phyloP scores from a whole-genome alignment of 2,329 filamentous ascomycete genomes.

The Albophoma yamanashiensis region DNA sequence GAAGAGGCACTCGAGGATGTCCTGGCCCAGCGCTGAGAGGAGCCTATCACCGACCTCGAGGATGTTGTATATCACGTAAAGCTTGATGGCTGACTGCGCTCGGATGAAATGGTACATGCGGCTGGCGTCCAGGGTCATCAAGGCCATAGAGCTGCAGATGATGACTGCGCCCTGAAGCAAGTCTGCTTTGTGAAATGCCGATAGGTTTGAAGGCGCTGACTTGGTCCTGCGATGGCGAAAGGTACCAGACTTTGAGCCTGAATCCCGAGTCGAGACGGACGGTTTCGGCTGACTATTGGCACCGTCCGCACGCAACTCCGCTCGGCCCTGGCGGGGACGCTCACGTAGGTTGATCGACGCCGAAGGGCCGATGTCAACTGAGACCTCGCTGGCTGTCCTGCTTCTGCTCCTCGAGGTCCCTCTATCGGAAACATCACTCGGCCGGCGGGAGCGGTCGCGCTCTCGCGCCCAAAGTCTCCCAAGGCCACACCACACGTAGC shows the following conservation, averaged over 20 bases:
- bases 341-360: constrained; percentile 4
- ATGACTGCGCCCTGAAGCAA: constrained; percentile 85
- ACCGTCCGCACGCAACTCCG: neutral
- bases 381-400: constrained; percentile 16
- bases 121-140: constrained; percentile 90
- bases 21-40: constrained; percentile 84
- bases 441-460: constrained; percentile 27
- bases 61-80: constrained; percentile 98
- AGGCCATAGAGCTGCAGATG: constrained; percentile 68
- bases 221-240: constrained; percentile 63
- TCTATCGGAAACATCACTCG: constrained; percentile 22
- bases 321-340: neutral
- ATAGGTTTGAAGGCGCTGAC: constrained; percentile 74
- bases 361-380: constrained; percentile 5
- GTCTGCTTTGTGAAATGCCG: constrained; percentile 89
- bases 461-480: constrained; percentile 65
- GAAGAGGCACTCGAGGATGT: constrained; percentile 92
- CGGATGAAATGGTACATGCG: constrained; percentile 97
- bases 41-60: constrained; percentile 87
- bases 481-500: constrained; percentile 70
- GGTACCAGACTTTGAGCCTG: constrained; percentile 19
- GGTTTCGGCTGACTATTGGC: constrained; percentile 4
- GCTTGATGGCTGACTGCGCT: constrained; percentile 91
- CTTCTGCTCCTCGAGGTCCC: constrained; percentile 30
- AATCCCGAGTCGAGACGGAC: constrained; percentile 10